These are phyloP conservation scores for Hirsutella thompsonii DNA, from an alignment of 2,329 filamentous ascomycete species.

Conservation along the genomic window DNA sequence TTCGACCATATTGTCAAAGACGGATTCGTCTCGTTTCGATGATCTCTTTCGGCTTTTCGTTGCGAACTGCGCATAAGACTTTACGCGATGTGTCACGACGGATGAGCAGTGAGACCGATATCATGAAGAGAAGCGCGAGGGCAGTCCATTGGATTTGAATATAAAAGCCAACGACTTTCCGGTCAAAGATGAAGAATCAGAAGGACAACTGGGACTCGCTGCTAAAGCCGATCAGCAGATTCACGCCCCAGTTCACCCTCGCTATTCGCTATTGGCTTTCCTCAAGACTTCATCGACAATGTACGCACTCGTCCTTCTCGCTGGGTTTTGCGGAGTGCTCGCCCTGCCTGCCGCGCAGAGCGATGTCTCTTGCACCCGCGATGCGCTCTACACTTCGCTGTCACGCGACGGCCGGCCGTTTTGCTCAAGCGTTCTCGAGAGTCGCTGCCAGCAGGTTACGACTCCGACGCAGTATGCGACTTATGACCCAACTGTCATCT, in stretches of 20 bases:
- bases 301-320: not conserved
- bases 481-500: constrained; percentile 15
- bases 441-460: constrained; percentile 5
- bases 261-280: not conserved
- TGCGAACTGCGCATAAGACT: not conserved
- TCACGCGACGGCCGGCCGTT: constrained; percentile 12
- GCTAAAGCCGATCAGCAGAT: too few relatives aligned
- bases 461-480: constrained; percentile 16
- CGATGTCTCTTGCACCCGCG: constrained; percentile 10
- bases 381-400: constrained; percentile 18
- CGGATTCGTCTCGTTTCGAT: not conserved
- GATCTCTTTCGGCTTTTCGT: not conserved
- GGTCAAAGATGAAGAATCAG: too few relatives aligned
- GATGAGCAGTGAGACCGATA: not conserved
- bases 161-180: not conserved
- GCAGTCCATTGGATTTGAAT: not conserved
- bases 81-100: not conserved
- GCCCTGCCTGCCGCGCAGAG: constrained; percentile 4
- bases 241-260: not conserved
- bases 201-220: too few relatives aligned
- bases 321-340: not conserved
- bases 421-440: constrained; percentile 16
- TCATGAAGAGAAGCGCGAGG: not conserved
- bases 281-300: not conserved
- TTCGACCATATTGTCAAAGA: not conserved